phyloP scores from a whole-genome alignment of 495 filamentous ascomycete genomes.

The Neurospora hispaniola region DNA sequence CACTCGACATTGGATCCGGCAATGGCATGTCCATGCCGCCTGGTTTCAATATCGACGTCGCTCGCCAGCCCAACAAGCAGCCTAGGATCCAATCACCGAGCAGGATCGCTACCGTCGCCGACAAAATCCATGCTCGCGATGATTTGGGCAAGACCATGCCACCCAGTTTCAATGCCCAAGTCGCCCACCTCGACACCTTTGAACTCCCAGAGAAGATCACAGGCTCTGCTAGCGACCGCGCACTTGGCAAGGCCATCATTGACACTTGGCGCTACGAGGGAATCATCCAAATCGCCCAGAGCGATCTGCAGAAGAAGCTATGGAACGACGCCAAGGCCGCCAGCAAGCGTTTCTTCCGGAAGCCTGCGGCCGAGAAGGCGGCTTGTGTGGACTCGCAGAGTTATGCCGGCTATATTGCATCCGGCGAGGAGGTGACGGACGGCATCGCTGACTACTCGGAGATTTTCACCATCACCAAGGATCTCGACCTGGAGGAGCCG shows the following conservation, averaged over 20 bases:
- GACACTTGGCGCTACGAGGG: slow-evolving; percentile 30
- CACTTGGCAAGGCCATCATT: slow-evolving; percentile 28
- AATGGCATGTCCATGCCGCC: slow-evolving; percentile 11
- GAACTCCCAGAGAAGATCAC: slow-evolving; percentile 22
- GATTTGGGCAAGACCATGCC: slow-evolving; percentile 21
- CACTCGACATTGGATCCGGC: neutral
- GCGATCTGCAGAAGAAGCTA: slow-evolving; percentile 10
- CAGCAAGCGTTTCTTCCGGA: slow-evolving; percentile 28
- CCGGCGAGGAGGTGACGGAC: slow-evolving; percentile 38
- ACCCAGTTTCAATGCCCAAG: slow-evolving; percentile 23
- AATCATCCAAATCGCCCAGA: slow-evolving; percentile 34
- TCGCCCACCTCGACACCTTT: slow-evolving; percentile 26
- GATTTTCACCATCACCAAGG: slow-evolving; percentile 38
- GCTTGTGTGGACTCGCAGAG: slow-evolving; percentile 34
- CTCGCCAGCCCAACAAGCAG: neutral
- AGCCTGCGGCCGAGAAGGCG: slow-evolving; percentile 23
- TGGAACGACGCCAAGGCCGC: slow-evolving; percentile 20
- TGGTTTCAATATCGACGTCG: slow-evolving; percentile 8
- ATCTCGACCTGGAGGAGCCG: slow-evolving; percentile 24
- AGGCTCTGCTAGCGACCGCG: slow-evolving; percentile 13
- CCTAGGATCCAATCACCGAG: neutral
- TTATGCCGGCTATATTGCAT: slow-evolving; percentile 37
- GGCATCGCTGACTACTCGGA: slow-evolving; percentile 38
- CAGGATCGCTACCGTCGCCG: neutral
- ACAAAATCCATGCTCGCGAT: neutral